phyloP scores from a whole-genome alignment of 2,329 filamentous ascomycete species.

The Ophiostoma sp. region DNA sequence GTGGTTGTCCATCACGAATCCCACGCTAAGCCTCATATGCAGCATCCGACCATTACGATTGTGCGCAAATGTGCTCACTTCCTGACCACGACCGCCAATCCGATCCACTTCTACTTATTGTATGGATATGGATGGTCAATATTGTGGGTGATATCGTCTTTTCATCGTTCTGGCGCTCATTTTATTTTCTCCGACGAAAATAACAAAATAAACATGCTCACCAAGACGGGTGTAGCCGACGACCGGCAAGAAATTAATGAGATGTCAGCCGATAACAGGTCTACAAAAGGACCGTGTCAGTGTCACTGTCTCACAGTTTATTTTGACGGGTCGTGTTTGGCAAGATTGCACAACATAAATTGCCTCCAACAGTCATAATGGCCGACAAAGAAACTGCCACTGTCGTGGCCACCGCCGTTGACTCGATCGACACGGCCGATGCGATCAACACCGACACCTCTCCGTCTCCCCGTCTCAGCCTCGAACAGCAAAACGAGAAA shows the following conservation, averaged over 20 bases:
- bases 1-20: neutral
- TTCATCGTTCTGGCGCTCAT: neutral
- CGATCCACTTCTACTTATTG: neutral
- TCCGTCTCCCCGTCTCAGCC: conserved; percentile 22
- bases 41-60: neutral
- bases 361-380: neutral
- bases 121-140: neutral
- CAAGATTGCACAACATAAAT: neutral
- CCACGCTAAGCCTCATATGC: neutral
- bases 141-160: neutral
- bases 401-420: neutral
- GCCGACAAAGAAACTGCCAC: neutral
- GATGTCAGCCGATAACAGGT: neutral
- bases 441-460: neutral
- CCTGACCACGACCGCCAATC: neutral
- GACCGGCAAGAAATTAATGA: neutral
- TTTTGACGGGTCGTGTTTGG: neutral
- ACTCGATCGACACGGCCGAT: neutral
- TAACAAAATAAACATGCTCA: conserved; percentile 7
- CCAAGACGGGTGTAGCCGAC: neutral
- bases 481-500: conserved; percentile 28
- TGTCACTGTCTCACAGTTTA: neutral
- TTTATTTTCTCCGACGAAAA: neutral
- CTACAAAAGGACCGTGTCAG: neutral
- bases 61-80: conserved; percentile 13